These are phyloP conservation scores for Ceratorhiza oryzae-sativae DNA, from an alignment of 1,284 basidiomycete species.

Conservation along the genomic window DNA sequence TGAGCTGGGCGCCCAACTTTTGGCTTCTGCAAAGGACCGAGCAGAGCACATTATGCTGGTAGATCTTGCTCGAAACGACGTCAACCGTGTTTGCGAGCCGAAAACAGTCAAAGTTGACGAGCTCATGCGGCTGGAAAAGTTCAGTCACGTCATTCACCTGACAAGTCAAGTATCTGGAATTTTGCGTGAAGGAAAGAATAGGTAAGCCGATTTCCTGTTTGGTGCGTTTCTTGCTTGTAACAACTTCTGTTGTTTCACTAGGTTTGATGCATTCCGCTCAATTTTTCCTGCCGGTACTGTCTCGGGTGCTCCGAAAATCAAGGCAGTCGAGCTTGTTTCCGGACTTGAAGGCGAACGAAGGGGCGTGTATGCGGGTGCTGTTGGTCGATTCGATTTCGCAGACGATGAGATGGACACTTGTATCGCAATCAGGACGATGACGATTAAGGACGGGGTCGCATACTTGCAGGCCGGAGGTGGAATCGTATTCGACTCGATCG, in stretches of 20 bases:
- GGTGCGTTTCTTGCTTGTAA: background rate
- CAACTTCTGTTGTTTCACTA: slow-evolving; percentile 49
- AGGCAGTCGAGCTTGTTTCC: slow-evolving; percentile 93
- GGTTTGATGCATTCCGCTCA: slow-evolving; percentile 98
- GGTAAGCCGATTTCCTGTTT: slow-evolving; percentile 58
- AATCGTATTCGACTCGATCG: slow-evolving; percentile 96
- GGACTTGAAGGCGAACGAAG: slow-evolving; percentile 88
- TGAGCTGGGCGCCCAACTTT: slow-evolving; percentile 73
- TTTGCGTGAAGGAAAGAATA: slow-evolving; percentile 81
- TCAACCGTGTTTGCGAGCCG: slow-evolving; percentile 96
- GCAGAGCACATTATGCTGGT: slow-evolving; percentile 99
- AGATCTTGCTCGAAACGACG: slow-evolving; percentile 98
- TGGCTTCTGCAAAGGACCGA: slow-evolving; percentile 90
- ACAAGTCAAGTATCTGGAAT: slow-evolving; percentile 94
- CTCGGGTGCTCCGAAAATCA: slow-evolving; percentile 99
- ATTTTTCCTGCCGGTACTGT: slow-evolving; percentile 99
- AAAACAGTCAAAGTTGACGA: slow-evolving; percentile 96
- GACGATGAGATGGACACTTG: slow-evolving; percentile 96
- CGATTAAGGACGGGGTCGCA: slow-evolving; percentile 90
- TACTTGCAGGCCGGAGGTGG: slow-evolving; percentile 98
- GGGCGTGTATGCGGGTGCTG: slow-evolving; percentile 96
- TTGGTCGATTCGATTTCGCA: slow-evolving; percentile 97
- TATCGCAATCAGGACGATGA: slow-evolving; percentile 98
- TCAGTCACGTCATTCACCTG: slow-evolving; percentile 97
- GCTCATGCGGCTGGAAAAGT: slow-evolving; percentile 94